phyloP scores from a whole-genome alignment of 2,329 filamentous ascomycete species.

The Falciphora oryzae region DNA sequence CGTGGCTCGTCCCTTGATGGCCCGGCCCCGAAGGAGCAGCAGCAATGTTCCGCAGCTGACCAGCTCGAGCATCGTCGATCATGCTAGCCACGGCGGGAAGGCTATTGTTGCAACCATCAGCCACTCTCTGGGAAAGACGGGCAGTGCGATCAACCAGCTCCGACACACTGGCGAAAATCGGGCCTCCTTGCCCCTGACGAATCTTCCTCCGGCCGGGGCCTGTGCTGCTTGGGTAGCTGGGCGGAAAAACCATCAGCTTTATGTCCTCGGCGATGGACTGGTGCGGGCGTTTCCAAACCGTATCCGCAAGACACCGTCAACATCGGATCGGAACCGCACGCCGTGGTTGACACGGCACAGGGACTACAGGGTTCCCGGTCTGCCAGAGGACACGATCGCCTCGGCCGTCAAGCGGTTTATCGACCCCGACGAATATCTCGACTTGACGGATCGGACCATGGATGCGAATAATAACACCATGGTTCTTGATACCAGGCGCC shows the following conservation, averaged over 20 bases:
- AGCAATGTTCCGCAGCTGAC: constrained; percentile 33
- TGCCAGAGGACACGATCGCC: constrained; percentile 55
- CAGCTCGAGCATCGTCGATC: constrained; percentile 45
- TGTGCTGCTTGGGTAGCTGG: constrained; percentile 63
- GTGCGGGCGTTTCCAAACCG: constrained; percentile 61
- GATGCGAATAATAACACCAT: constrained; percentile 50
- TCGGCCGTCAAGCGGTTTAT: constrained; percentile 51
- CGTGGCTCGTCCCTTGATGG: constrained; percentile 56
- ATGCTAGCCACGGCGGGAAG: constrained; percentile 64
- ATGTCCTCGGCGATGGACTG: constrained; percentile 58
- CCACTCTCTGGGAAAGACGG: constrained; percentile 69
- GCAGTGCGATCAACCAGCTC: constrained; percentile 61
- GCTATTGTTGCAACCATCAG: constrained; percentile 69
- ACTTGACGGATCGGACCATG: constrained; percentile 48
- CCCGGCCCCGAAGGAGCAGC: constrained; percentile 47
- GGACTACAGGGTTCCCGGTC: constrained; percentile 60
- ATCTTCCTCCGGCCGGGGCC: constrained; percentile 46
- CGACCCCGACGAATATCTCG: constrained; percentile 50
- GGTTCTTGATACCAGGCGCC: constrained; percentile 36
- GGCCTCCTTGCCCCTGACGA: constrained; percentile 57
- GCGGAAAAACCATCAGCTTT: constrained; percentile 56
- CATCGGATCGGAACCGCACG: constrained; percentile 44
- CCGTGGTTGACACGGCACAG: constrained; percentile 53
- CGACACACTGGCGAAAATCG: constrained; percentile 72
- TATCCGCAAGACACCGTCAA: constrained; percentile 47